Evolutionary conservation across 164 flowering plant species (phyloP).

Genomic region (Tetracentron sinense): DNA sequence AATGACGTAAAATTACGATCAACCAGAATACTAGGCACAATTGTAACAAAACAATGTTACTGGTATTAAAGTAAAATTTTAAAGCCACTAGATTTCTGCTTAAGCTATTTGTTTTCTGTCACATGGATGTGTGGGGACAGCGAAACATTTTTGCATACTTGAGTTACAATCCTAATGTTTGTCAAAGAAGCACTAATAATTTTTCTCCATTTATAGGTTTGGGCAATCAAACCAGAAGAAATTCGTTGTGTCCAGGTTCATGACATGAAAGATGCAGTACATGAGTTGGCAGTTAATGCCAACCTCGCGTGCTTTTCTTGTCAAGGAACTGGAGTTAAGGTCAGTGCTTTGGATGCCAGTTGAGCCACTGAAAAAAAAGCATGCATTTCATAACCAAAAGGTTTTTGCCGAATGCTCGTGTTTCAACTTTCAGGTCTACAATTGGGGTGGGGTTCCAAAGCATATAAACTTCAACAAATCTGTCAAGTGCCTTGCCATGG

Average conservation of each 20-base stretch:
- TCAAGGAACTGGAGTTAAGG: conserved; percentile 72
- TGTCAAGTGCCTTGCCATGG: conserved; percentile 54
- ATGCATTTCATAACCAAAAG: not conserved
- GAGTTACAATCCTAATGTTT: not conserved
- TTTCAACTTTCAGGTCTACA: conserved; percentile 54
- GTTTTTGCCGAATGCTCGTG: conserved; percentile 5
- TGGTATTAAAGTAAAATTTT: too few relatives aligned
- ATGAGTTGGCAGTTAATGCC: conserved; percentile 36
- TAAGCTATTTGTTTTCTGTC: too few relatives aligned
- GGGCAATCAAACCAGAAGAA: conserved; percentile 58
- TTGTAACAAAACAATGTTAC: too few relatives aligned
- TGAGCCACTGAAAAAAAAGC: not conserved
- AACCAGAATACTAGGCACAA: too few relatives aligned
- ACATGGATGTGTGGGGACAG: too few relatives aligned
- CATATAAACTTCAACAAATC: conserved; percentile 56
- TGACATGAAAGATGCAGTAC: conserved; percentile 59
- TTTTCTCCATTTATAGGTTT: conserved; percentile 40
- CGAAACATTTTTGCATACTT: not conserved
- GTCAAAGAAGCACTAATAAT: not conserved
- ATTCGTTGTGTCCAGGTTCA: conserved; percentile 57
- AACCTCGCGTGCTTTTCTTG: conserved; percentile 51
- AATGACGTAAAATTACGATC: too few relatives aligned
- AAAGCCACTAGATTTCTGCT: too few relatives aligned
- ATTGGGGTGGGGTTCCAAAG: conserved; percentile 55
- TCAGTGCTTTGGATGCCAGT: conserved; percentile 6